Conservation (phyloP, 2,329 filamentous ascomycete species). For the Cadophora malorum region DNA sequence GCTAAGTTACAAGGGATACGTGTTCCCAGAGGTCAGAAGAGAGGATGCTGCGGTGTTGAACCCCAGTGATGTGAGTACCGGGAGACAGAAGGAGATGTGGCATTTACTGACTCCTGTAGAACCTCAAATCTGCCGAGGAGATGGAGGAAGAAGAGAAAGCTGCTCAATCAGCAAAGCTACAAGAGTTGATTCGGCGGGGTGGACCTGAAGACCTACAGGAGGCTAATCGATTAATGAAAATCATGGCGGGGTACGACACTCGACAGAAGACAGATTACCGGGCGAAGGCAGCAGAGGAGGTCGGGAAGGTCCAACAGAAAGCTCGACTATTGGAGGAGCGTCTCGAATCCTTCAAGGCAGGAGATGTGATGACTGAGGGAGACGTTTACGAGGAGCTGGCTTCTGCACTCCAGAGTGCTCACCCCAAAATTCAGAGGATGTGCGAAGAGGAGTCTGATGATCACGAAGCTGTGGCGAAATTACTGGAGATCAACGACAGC, state of each 20-base stretch:
- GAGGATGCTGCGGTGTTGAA: slow-evolving; percentile 97
- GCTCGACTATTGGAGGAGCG: slow-evolving; percentile 91
- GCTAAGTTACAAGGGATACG: slow-evolving; percentile 95
- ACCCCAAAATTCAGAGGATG: slow-evolving; percentile 99
- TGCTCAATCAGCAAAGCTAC: slow-evolving; percentile 96
- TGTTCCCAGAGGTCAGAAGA: slow-evolving; percentile 88
- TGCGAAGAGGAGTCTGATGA: slow-evolving; percentile 98
- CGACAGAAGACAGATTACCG: slow-evolving; percentile 96
- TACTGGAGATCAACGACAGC: slow-evolving; percentile 97
- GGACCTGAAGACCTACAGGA: slow-evolving; percentile 94
- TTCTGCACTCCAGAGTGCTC: slow-evolving; percentile 85
- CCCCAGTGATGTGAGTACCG: slow-evolving; percentile 84
- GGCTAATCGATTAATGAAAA: slow-evolving; percentile 97
- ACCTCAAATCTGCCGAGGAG: slow-evolving; percentile 93
- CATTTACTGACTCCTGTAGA: slow-evolving; percentile 58
- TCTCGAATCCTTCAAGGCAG: slow-evolving; percentile 80
- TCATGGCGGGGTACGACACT: slow-evolving; percentile 98
- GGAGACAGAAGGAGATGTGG: not conserved
- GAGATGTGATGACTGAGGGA: slow-evolving; percentile 75
- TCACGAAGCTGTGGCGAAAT: slow-evolving; percentile 90
- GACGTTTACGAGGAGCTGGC: slow-evolving; percentile 85
- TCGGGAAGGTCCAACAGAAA: slow-evolving; percentile 94
- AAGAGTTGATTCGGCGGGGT: slow-evolving; percentile 92
- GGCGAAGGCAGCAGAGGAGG: slow-evolving; percentile 95
- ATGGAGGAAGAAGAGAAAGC: slow-evolving; percentile 98